Evolutionary conservation across 176 grass and related monocot genomes (phyloP).

Genomic region (Musa troglodytarum): DNA sequence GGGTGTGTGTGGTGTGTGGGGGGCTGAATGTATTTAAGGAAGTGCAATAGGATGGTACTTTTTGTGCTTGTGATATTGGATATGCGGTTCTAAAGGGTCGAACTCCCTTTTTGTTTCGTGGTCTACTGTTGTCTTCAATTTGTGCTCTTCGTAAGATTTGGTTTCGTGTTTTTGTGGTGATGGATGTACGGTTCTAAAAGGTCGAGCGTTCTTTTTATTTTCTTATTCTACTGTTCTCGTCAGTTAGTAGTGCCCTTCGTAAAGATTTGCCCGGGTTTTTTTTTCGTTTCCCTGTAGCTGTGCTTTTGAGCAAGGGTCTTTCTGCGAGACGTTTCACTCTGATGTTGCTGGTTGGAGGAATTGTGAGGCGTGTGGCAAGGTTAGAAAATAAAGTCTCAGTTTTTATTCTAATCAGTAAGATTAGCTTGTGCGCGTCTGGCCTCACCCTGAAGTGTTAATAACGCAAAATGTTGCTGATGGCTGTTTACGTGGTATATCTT

Average conservation of each 20-base stretch:
- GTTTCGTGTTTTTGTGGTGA: too few relatives aligned
- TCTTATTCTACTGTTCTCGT: background rate
- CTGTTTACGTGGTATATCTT: background rate
- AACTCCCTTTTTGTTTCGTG: too few relatives aligned
- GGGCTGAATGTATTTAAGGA: too few relatives aligned
- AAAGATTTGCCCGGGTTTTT: background rate
- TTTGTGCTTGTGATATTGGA: too few relatives aligned
- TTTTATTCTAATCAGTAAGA: background rate
- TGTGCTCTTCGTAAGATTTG: too few relatives aligned
- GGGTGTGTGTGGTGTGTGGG: too few relatives aligned
- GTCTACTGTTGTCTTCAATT: too few relatives aligned
- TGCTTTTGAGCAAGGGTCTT: conserved; percentile 77
- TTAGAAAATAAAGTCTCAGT: conserved; percentile 24
- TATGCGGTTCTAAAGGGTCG: too few relatives aligned
- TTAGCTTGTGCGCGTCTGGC: background rate
- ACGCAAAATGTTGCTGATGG: background rate
- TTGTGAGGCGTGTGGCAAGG: conserved; percentile 88
- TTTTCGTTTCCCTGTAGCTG: conserved; percentile 22
- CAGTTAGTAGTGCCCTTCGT: conserved; percentile 32
- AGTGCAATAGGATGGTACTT: too few relatives aligned
- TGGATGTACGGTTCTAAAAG: too few relatives aligned
- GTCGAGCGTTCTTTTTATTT: background rate
- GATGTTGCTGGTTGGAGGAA: conserved; percentile 88
- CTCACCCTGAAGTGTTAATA: background rate
- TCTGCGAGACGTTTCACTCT: conserved; percentile 85